phyloP scores from a whole-genome alignment of 2,329 filamentous ascomycete species.

The Colletotrichum falcatum region DNA sequence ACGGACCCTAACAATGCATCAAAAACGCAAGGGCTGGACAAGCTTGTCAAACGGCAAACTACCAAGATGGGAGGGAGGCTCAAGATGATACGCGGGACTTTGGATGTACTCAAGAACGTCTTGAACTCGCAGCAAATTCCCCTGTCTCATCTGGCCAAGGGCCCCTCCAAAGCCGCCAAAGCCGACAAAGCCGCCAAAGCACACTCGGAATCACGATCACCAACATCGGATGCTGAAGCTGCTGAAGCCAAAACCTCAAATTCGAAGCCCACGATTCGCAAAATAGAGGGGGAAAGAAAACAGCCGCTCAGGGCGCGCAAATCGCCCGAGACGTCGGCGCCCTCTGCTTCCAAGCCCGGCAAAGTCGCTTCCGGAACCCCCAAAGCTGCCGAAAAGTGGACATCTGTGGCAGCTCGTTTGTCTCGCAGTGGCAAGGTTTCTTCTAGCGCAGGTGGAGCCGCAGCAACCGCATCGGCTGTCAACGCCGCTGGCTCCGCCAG shows the following conservation, averaged over 20 bases:
- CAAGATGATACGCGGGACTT: slow-evolving; percentile 51
- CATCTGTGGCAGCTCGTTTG: slow-evolving; percentile 17
- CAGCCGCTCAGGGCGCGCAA: not conserved
- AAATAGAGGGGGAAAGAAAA: not conserved
- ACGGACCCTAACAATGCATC: not conserved
- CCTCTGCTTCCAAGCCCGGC: not conserved
- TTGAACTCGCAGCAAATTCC: slow-evolving; percentile 47
- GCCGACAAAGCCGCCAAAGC: not conserved
- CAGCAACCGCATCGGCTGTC: not conserved
- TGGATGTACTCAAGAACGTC: slow-evolving; percentile 54
- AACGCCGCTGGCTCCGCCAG: not conserved
- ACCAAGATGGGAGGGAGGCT: slow-evolving; percentile 37
- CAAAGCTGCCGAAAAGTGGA: not conserved
- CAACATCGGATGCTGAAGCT: not conserved
- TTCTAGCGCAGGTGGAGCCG: slow-evolving; percentile 1
- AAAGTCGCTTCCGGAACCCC: not conserved
- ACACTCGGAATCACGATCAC: not conserved
- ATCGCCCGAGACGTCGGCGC: not conserved
- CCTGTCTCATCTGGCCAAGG: slow-evolving; percentile 35
- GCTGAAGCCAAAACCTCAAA: not conserved
- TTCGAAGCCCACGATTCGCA: not conserved
- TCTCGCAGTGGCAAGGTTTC: not conserved
- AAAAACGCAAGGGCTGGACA: slow-evolving; percentile 1
- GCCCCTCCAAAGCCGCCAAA: slow-evolving; percentile 27
- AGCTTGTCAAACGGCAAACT: slow-evolving; percentile 43